Evolutionary conservation across 345 rosid genomes (phyloP).

Genomic region (Lenwebbia sp.): DNA sequence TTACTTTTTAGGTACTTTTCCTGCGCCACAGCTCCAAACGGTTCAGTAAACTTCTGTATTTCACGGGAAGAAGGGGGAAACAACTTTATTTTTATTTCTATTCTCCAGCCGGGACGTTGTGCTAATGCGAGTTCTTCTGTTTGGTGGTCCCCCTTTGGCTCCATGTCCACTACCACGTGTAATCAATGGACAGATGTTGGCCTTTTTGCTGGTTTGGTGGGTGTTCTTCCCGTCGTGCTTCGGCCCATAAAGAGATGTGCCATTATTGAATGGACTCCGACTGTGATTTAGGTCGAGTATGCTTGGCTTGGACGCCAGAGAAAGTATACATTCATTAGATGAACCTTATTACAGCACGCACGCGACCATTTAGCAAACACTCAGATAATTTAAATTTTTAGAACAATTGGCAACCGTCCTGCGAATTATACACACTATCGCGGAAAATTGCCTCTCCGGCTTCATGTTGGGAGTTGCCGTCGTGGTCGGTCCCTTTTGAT

Average conservation of each 20-base stretch:
- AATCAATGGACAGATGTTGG: background rate
- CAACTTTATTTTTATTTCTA: background rate
- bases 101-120: background rate
- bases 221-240: background rate
- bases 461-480: background rate
- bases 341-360: no score
- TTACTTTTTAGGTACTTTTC: no score
- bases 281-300: background rate
- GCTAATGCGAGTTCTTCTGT: background rate
- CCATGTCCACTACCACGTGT: background rate
- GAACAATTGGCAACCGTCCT: background rate
- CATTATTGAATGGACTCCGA: background rate
- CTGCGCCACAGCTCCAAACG: background rate
- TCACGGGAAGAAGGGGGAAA: no score
- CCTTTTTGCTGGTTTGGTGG: background rate
- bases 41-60: background rate
- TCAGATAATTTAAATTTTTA: background rate
- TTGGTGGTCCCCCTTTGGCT: background rate
- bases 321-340: background rate
- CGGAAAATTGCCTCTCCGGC: background rate
- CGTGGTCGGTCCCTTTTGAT: background rate
- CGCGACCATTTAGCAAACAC: background rate
- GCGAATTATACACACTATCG: background rate
- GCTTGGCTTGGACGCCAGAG: background rate
- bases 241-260: background rate